Base-by-base conservation (phyloP, 2,329 filamentous ascomycete genomes). In the Fusarium avenaceum region DNA sequence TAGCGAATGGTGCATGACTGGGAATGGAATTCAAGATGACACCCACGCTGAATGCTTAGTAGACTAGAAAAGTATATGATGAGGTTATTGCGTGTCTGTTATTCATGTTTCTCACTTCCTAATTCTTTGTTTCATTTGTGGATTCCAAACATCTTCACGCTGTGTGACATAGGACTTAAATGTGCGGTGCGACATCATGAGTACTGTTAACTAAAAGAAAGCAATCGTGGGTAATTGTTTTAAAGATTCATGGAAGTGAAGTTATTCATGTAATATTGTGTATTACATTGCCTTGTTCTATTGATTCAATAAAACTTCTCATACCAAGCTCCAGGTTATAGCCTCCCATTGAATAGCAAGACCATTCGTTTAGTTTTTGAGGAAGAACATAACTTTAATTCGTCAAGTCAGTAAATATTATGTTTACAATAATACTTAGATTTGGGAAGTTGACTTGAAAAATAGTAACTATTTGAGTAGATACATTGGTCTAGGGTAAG, bases 51-150 rank as follows among this genome's bases (percentile, higher is more conserved):
- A 63, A 71, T 50, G 44, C 57, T 52, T 65, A 54, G 62, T 75
- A 72, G 63, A 74, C 55, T 74, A 73, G 67, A 74, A 70, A 71
- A 67, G 63, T 69, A 75, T 57, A 72, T 71, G 65, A 71, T 48
- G 58, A 68, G 15, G 40, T 58, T 53, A 52, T 30, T 47, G 39
- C 63, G 50, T 53, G 42, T 53, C 32, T 54, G 24, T 42, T 45
- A 7, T 28, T 17, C 20, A 17, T 2, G 24, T 22, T 35, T 26
- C 10, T 17, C 28, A 47, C 22, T 22, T 17, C 8, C 10, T 47
- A 30, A 38, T n/a, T n/a, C 15, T 17, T 3, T 17, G 15, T 5
- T 17, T 7, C 8, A 17, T 17, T n/a, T n/a, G 33, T 38, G 17
- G 9, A 9, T 17, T 38, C 15, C 33, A n/a, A 38, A 9, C 33